Conservation (phyloP, 2,329 filamentous ascomycete species). For the Sclerotinia subarctica region DNA sequence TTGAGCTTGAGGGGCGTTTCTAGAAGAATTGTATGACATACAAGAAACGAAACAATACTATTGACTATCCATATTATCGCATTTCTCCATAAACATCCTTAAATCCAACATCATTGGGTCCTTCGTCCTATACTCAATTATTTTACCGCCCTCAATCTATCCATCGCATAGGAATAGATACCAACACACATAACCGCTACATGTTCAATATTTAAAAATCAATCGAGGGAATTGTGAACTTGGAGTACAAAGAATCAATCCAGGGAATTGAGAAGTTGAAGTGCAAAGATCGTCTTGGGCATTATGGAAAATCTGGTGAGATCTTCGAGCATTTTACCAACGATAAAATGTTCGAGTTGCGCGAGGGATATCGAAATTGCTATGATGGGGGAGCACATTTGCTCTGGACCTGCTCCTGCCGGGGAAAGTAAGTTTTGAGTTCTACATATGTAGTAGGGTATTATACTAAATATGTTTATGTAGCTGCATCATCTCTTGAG, state of each 20-base stretch:
- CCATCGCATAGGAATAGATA: conserved; percentile 1
- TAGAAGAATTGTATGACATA: not conserved
- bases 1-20: not conserved
- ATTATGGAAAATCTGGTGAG: conserved; percentile 37
- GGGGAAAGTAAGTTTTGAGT: conserved; percentile 44
- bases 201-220: conserved; percentile 12
- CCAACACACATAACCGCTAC: not conserved
- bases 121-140: not conserved
- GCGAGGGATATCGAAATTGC: conserved; percentile 76
- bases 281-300: not conserved
- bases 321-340: conserved; percentile 70
- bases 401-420: conserved; percentile 47
- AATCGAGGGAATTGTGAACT: conserved; percentile 9
- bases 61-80: not conserved
- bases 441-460: not conserved
- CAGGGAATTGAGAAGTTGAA: conserved; percentile 7
- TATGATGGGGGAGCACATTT: conserved; percentile 81
- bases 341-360: conserved; percentile 85
- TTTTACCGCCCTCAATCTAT: not conserved
- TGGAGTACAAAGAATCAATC: not conserved
- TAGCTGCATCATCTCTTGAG: conserved; percentile 38
- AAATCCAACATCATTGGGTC: not conserved
- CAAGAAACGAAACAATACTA: not conserved
- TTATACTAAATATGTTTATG: conserved; percentile 21
- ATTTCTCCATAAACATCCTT: not conserved